Conservation (phyloP, 768 basidiomycete species). For the Kwoniella pini region DNA sequence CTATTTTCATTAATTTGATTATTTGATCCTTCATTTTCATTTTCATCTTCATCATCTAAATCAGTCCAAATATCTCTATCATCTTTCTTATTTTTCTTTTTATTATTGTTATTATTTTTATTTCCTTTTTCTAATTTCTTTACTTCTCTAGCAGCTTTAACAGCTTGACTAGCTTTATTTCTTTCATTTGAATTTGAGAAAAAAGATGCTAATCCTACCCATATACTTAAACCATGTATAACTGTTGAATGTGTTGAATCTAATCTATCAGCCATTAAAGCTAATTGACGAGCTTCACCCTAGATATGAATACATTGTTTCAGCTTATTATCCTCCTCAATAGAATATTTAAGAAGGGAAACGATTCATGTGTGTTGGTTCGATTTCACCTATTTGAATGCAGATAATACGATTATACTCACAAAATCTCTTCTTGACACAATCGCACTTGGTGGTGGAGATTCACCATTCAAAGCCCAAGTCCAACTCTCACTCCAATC, state of each 20-base stretch:
- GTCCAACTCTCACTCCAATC: slow-evolving; percentile 73
- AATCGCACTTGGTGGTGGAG: slow-evolving; percentile 88
- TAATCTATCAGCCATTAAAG: slow-evolving; percentile 52
- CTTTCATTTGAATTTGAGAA: slow-evolving; percentile 37
- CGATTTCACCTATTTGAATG: too few relatives aligned
- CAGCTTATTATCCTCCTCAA: too few relatives aligned
- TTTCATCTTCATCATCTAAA: slow-evolving; percentile 1
- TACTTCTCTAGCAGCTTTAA: slow-evolving; percentile 19
- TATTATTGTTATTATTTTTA: background rate
- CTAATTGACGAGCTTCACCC: slow-evolving; percentile 52
- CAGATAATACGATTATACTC: too few relatives aligned
- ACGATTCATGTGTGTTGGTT: too few relatives aligned
- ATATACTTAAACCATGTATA: slow-evolving; percentile 49
- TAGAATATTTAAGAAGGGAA: too few relatives aligned
- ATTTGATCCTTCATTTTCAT: background rate
- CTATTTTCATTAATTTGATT: background rate
- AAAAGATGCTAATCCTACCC: slow-evolving; percentile 51
- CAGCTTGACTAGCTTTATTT: slow-evolving; percentile 23
- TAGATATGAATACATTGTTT: slow-evolving; percentile 7
- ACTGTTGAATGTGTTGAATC: slow-evolving; percentile 28
- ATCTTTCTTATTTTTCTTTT: background rate
- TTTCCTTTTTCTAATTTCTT: slow-evolving; percentile 5
- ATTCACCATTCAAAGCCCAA: slow-evolving; percentile 81
- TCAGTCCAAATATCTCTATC: slow-evolving; percentile 2
- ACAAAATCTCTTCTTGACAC: slow-evolving; percentile 81